These are phyloP conservation scores for Anthostomella pinea DNA, from an alignment of 2,329 filamentous ascomycete species.

Conservation along the genomic window DNA sequence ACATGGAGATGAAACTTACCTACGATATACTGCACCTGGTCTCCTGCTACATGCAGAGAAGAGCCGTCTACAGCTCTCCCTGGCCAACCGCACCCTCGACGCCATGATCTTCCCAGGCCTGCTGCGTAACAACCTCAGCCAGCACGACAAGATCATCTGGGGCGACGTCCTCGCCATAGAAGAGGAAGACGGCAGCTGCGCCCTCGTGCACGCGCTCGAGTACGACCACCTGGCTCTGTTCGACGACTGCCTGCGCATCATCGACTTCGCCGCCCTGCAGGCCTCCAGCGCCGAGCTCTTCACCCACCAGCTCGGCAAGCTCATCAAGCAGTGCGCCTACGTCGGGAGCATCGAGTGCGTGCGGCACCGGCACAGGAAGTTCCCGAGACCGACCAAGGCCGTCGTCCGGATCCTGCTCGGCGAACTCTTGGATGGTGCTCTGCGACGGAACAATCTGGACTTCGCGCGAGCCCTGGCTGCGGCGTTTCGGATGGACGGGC, in stretches of 20 bases:
- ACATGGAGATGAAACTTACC: too few relatives aligned
- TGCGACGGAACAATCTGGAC: too few relatives aligned
- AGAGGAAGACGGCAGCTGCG: neutral
- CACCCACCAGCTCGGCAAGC: neutral
- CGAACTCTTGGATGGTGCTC: too few relatives aligned
- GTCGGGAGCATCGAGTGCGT: neutral
- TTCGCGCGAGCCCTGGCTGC: too few relatives aligned
- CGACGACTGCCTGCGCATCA: neutral
- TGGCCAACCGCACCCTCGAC: neutral
- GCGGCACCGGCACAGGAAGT: neutral
- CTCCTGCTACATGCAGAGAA: neutral
- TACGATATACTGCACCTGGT: neutral
- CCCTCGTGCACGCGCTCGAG: neutral
- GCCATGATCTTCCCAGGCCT: neutral
- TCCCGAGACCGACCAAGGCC: too few relatives aligned
- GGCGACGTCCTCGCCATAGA: neutral
- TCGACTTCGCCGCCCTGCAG: neutral
- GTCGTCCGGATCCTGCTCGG: too few relatives aligned
- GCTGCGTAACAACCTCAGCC: neutral
- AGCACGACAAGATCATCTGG: neutral
- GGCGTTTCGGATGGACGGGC: too few relatives aligned
- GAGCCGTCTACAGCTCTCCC: neutral
- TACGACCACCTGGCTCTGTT: neutral
- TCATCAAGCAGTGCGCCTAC: neutral
- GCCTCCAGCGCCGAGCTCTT: too few relatives aligned